Base-by-base conservation (phyloP, 257 asterid genomes). In the Nicotiana tomentosiformis region DNA sequence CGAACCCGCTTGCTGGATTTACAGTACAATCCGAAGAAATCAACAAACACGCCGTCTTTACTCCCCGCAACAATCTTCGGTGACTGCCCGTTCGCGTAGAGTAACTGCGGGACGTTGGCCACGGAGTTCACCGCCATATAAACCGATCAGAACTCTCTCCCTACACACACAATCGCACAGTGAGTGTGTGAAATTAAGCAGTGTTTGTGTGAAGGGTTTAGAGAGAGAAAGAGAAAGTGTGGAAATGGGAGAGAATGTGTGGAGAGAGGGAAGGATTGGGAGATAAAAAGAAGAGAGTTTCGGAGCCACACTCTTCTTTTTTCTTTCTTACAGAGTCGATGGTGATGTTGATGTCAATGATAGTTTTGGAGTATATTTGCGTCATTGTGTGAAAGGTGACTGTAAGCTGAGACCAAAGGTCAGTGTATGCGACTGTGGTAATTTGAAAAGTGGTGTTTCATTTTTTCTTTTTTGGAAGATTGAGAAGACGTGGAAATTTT, bases 51-150 rank as follows among this genome's bases (percentile, higher is more conserved):
- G 14, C 84, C 84, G 29, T 60, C 79, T 67, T 61, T 81, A 57
- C 35, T 70, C 56, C 78, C 78, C 2, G 43, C 33, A n/a, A 56
- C 33, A 60, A 49, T 66, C 76, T 86, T 83, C 5, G 82, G 82
- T 65, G 82, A 37, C 64, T 70, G 86, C 26, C 90, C 91, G 66
- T 83, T 84, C 9, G 87, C 68, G 69, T 56, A 80, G 7, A 87
- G 66, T 29, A 89, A 87, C 80, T 86, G 91, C 72, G 89, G 87
- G 80, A 85, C 87, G 78, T 79, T 85, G 20, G 88, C 80, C 23
- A 84, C 90, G 10, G 87, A 83, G 37, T 82, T 85, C 37, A 84
- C 84, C 15, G 89, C 83, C 91, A 89, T 89, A 5, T 62, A 67
- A 33, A 29, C 65, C 15, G 57, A 81, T 33, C 77, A 64, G 29